Evolutionary conservation across 345 rosid genomes (phyloP), one percentile per base, ranked within the genome.

Genomic region (Melaleuca alternifolia): DNA sequence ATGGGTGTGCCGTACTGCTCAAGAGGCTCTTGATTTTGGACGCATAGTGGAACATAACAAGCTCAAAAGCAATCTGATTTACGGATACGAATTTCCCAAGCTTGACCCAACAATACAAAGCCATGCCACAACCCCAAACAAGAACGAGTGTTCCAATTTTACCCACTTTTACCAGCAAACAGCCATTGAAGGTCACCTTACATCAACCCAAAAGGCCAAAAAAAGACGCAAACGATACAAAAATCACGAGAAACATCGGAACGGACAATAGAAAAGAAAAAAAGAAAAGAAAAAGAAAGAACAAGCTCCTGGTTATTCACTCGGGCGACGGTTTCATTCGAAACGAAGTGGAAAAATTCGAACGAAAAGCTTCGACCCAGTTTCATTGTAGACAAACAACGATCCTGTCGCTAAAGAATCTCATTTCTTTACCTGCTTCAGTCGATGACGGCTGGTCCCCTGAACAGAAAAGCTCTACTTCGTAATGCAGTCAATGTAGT

Each of bases 371-470:
- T 15, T 51, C 54, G 54, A 51, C 20, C 20, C 54, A 15, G 20
- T 16, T 18, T 15, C 54, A 6, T 6, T 20, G 54, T 16, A 20
- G 7, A 7, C 7, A 52, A 52, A 52, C 54, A 14, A 52, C 54
- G 54, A 14, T 52, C 16, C 21, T 20, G 16, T 52, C 54, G 77
- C 44, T 65, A 30, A 30, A 30, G 13, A 57, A 57, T 24, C 10
- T 57, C 30, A 21, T 37, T 14, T 30, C 77, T 15, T 30, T 65
- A 65, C 77, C 81, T 37, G 81, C 81, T 37, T 20, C 81, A 37
- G 81, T 71, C 81, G 81, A 71, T 18, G 48, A 71, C 18, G 79
- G 79, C 79, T 33, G 46, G 81, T 37, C 81, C 48, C 81, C 94
- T 93, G 86, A 87, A 54, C 41, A 85, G 46, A 87, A 44, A 41